Evolutionary conservation across 208 protist species (phyloP).

Genomic region (Trypanosoma conorhini): DNA sequence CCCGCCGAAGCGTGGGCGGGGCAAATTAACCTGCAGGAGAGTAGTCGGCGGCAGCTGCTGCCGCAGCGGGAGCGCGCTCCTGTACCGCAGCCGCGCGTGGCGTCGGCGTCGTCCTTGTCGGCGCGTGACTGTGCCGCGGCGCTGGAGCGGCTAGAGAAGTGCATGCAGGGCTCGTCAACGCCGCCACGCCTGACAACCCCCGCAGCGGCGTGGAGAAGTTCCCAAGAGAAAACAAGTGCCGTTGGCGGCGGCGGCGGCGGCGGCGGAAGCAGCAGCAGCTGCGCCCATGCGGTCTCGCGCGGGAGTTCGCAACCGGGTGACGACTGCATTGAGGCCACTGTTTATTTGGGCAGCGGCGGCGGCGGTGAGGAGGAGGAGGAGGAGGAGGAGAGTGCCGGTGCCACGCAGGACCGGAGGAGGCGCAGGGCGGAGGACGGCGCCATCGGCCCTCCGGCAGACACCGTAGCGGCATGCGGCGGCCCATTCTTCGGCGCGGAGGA

Average conservation of each 20-base stretch:
- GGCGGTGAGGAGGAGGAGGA: too few relatives aligned
- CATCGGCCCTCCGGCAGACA: background rate
- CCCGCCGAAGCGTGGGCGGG: background rate
- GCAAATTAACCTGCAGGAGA: background rate
- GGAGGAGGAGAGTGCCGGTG: background rate
- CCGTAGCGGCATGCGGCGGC: too few relatives aligned
- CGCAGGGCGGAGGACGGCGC: background rate
- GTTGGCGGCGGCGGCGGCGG: background rate
- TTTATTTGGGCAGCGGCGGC: background rate
- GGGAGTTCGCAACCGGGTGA: background rate
- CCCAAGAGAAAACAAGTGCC: background rate
- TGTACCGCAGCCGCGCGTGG: background rate
- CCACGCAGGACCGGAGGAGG: background rate
- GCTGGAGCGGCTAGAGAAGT: background rate
- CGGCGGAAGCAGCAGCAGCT: background rate
- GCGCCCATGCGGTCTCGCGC: background rate
- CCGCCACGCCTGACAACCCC: too few relatives aligned
- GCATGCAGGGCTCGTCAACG: background rate
- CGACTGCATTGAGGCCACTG: background rate
- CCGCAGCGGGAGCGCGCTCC: background rate
- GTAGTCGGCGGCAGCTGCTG: too few relatives aligned
- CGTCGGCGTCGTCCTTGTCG: background rate
- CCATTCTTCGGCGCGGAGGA: background rate
- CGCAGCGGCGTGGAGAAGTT: background rate
- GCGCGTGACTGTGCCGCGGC: background rate